Conservation (phyloP, 2,329 filamentous ascomycete species). For the Xylaria polymorpha region DNA sequence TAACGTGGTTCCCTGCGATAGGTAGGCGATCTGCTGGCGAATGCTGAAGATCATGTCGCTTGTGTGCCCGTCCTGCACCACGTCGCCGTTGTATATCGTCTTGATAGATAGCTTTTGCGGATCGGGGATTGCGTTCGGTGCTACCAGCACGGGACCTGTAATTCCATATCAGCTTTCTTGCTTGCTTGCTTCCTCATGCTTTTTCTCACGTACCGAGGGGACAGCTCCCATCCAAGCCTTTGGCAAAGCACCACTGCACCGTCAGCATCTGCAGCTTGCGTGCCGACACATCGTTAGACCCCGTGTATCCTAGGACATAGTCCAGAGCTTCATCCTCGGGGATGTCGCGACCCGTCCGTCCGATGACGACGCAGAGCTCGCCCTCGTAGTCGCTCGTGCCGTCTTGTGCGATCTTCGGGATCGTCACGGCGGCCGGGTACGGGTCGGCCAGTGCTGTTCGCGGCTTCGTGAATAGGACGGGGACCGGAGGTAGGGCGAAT, state of each 20-base stretch:
- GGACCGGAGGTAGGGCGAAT: constrained; percentile 28
- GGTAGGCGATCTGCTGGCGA: constrained; percentile 34
- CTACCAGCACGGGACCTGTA: constrained; percentile 62
- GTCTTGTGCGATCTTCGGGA: constrained; percentile 64
- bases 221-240: constrained; percentile 68
- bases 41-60: constrained; percentile 40
- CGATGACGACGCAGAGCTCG: constrained; percentile 68
- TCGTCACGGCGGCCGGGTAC: constrained; percentile 61
- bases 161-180: constrained; percentile 10
- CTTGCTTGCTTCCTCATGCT: neutral
- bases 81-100: constrained; percentile 62
- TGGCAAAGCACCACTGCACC: constrained; percentile 68
- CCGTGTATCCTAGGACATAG: constrained; percentile 73
- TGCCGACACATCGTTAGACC: constrained; percentile 72
- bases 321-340: constrained; percentile 65
- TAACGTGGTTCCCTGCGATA: constrained; percentile 38
- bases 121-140: constrained; percentile 55
- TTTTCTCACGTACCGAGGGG: constrained; percentile 53
- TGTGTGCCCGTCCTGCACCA: constrained; percentile 58
- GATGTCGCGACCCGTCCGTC: constrained; percentile 63
- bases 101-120: constrained; percentile 55
- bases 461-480: constrained; percentile 59
- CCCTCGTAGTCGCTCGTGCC: constrained; percentile 70
- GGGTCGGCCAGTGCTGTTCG: constrained; percentile 65
- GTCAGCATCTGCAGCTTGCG: constrained; percentile 66